Conservation (phyloP, 495 filamentous ascomycete species). For the Trichocladium uniseriatum region DNA sequence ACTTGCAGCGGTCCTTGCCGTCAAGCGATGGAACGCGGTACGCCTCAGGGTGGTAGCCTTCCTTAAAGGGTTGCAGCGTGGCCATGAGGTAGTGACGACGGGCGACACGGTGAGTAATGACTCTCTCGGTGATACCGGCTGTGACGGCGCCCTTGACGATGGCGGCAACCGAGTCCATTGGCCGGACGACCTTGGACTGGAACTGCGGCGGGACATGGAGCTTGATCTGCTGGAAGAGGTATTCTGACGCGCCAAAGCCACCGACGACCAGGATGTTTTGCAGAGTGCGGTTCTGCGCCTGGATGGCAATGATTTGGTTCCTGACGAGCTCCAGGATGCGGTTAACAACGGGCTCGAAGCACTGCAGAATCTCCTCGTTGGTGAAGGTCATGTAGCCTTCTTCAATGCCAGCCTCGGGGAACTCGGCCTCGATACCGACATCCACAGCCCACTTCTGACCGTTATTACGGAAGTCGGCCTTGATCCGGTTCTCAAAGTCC, state of each 20-base stretch:
- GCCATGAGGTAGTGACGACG: constrained; percentile 99
- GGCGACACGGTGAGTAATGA: constrained; percentile 95
- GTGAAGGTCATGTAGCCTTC: constrained; percentile 78
- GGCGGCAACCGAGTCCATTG: constrained; percentile 69
- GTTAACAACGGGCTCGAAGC: constrained; percentile 69
- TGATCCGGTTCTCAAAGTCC: constrained; percentile 74
- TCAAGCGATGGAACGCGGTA: constrained; percentile 95
- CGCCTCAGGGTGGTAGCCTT: constrained; percentile 94
- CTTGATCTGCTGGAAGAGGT: constrained; percentile 74
- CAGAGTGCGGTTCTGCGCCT: constrained; percentile 60
- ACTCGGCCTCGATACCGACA: constrained; percentile 68
- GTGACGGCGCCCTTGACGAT: constrained; percentile 72
- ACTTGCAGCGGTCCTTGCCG: constrained; percentile 97
- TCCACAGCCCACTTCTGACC: constrained; percentile 71
- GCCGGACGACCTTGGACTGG: constrained; percentile 67
- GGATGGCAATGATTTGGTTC: constrained; percentile 71
- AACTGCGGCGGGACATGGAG: constrained; percentile 74
- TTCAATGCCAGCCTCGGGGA: constrained; percentile 66
- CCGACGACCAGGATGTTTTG: constrained; percentile 69
- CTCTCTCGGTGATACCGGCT: constrained; percentile 90
- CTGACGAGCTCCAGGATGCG: constrained; percentile 63
- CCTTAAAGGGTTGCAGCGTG: constrained; percentile 96
- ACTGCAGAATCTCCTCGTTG: constrained; percentile 70
- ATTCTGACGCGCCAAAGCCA: constrained; percentile 67
- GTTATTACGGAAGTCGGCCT: constrained; percentile 74